Conservation (phyloP, 768 basidiomycete genomes). For the Xerocomellus amylosporus region DNA sequence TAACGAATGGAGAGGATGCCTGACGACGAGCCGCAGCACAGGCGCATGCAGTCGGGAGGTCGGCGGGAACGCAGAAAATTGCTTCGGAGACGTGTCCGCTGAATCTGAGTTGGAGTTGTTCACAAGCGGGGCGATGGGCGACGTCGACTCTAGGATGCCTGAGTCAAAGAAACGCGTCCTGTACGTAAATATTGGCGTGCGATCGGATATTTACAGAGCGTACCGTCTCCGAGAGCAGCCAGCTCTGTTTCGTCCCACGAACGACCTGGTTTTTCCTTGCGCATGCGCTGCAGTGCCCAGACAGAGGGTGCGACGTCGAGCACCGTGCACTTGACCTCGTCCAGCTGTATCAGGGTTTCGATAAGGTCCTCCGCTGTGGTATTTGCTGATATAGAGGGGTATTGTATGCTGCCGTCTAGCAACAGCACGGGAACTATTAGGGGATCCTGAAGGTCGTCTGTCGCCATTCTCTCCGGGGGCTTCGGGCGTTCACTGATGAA, state of each 20-base stretch:
- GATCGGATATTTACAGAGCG: constrained; percentile 8
- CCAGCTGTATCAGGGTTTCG: constrained; percentile 42
- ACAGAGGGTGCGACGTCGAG: constrained; percentile 54
- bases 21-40: constrained; percentile 65
- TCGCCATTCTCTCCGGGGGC: constrained; percentile 15
- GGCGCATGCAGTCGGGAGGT: constrained; percentile 68
- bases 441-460: constrained; percentile 30
- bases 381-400: constrained; percentile 53
- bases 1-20: constrained; percentile 57
- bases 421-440: constrained; percentile 60
- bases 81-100: constrained; percentile 36
- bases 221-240: constrained; percentile 61
- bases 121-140: constrained; percentile 52
- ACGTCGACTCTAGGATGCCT: constrained; percentile 51
- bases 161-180: background rate
- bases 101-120: constrained; percentile 36
- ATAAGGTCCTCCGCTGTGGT: constrained; percentile 63
- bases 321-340: constrained; percentile 52
- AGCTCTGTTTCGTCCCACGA: constrained; percentile 74
- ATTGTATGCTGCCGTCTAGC: constrained; percentile 57
- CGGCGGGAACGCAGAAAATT: constrained; percentile 69
- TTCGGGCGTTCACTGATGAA: background rate
- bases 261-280: constrained; percentile 55
- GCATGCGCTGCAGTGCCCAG: constrained; percentile 70
- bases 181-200: constrained; percentile 11